These are phyloP conservation scores for Biancaea sappan DNA, from an alignment of 306 rosid genomes.

Conservation along the genomic window DNA sequence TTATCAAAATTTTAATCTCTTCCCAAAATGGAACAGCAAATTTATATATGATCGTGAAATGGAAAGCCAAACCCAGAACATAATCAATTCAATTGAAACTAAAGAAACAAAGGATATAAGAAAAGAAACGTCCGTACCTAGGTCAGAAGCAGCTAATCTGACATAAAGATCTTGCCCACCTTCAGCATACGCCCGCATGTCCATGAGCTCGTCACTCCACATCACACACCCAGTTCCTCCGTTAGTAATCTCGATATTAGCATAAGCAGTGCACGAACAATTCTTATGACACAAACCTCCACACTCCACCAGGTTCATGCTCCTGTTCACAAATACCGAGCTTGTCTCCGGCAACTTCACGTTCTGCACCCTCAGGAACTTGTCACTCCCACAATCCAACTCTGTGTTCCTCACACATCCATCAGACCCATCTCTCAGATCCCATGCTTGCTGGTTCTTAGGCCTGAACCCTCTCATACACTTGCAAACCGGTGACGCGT, in stretches of 20 bases:
- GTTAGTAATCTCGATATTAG: constrained; percentile 38
- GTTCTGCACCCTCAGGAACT: constrained; percentile 36
- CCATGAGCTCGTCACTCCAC: constrained; percentile 59
- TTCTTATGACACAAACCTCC: constrained; percentile 45
- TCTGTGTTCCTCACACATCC: constrained; percentile 68
- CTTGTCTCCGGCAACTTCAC: constrained; percentile 72
- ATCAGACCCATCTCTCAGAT: constrained; percentile 61
- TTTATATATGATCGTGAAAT: neutral
- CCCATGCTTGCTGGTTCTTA: constrained; percentile 59
- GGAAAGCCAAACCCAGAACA: constrained; percentile 10
- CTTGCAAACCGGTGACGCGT: constrained; percentile 66
- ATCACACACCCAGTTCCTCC: constrained; percentile 74
- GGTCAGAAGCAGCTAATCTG: constrained; percentile 71
- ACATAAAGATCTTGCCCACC: constrained; percentile 66
- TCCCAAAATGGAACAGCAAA: neutral
- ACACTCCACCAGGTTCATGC: constrained; percentile 47
- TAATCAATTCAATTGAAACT: neutral
- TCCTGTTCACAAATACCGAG: constrained; percentile 46
- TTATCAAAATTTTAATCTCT: neutral
- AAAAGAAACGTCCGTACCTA: constrained; percentile 51
- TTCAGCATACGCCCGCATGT: constrained; percentile 42
- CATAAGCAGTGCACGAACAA: constrained; percentile 70
- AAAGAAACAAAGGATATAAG: neutral
- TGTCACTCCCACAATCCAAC: constrained; percentile 51
- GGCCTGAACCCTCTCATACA: constrained; percentile 66